Base-by-base conservation (phyloP, 2,329 filamentous ascomycete species). In the Esteya vermicola region DNA sequence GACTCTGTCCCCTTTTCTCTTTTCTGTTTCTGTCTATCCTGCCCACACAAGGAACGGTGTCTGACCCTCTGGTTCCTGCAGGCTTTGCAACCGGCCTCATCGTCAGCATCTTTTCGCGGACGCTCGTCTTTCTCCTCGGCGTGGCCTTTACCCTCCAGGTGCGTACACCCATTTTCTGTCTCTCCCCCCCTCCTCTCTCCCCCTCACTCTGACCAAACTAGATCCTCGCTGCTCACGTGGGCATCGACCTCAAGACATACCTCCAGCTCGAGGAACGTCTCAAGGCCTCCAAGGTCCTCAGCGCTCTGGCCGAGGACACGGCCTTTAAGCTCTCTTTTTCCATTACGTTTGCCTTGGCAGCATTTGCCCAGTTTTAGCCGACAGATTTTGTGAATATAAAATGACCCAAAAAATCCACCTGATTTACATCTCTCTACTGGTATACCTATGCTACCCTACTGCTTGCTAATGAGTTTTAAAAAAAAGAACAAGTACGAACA, bases 261-360 rank as follows among this genome's bases (percentile, higher is more conserved):
- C 43, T 64, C 16, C 54, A 56, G 20, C 48, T 65, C 25, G 56
- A 60, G 42, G 57, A 61, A 38, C 51, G 52, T 16, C 41, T 62
- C 19, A 51, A 54, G 19, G 49, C 54, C 36, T 65, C 63, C 32
- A 54, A 59, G 14, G 50, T 72, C 32, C 54, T 67, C 34, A 64
- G 63, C 5, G 60, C 68, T 34, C 57, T 79, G 39, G 64, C 70
- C 49, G 64, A 70, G 44, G 72, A 76, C 48, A 68, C 73, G 3
- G 70, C 71, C 16, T 80, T 82, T 54, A 81, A 79, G 53, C 54
- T 78, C 19, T 75, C 78, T 4, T 86, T 88, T 55, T 74, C 76
- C n/a, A 52, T 74, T 32, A 81, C 81, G 22, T 86, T 86, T 59
- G 72, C 78, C 21, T 58, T 86, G 52, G 79, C 80, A 36, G 75